Conservation (phyloP, 306 rosid species). For the Malus domestica region DNA sequence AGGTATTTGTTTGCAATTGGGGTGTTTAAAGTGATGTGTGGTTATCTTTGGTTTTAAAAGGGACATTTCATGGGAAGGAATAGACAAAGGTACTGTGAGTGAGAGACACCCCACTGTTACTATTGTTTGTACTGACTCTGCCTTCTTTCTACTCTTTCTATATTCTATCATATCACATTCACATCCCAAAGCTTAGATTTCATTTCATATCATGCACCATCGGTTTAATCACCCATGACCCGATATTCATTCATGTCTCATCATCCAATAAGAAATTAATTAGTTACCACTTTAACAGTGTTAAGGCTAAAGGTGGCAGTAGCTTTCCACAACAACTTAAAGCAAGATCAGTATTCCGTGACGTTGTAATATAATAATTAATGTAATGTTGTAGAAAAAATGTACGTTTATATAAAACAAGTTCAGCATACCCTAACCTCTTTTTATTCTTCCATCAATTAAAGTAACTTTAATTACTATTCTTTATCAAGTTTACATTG, state of each 20-base stretch:
- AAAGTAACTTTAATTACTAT: background rate
- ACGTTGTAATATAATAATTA: background rate
- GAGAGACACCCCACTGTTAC: slow-evolving; percentile 46
- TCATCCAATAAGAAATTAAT: background rate
- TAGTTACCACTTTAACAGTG: too few species aligned
- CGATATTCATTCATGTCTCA: background rate
- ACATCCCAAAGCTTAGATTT: background rate
- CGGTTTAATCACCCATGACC: background rate
- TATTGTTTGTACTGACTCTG: slow-evolving; percentile 26
- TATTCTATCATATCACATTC: background rate
- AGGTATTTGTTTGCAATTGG: background rate
- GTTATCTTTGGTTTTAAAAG: slow-evolving; percentile 42
- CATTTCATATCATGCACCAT: background rate
- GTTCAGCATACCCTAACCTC: background rate
- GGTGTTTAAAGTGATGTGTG: slow-evolving; percentile 10
- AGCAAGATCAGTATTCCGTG: too few species aligned
- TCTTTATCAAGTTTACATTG: background rate
- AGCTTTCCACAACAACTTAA: too few species aligned
- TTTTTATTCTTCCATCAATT: background rate
- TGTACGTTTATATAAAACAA: too few species aligned
- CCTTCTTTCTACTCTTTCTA: background rate
- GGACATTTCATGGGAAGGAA: slow-evolving; percentile 55
- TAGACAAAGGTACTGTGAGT: slow-evolving; percentile 50
- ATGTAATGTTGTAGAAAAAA: background rate
- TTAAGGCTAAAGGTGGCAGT: too few species aligned